A percentile compares a stretch with the other conserved stretches of the same genome.
Conservation (phyloP, 1,139 yeast species). For the Saccharomyces hybrid region DNA sequence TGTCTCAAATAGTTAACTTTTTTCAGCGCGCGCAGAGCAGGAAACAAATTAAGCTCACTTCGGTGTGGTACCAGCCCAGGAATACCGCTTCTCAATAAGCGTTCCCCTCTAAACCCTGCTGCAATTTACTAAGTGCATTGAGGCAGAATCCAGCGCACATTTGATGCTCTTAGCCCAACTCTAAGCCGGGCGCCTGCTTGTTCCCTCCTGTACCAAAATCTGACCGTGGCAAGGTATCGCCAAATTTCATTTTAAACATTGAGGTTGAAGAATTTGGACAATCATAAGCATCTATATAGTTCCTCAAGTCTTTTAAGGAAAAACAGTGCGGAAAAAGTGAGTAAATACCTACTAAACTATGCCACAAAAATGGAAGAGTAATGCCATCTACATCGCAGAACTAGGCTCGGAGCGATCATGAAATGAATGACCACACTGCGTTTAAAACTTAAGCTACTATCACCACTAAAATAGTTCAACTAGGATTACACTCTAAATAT, state of each 20-base stretch:
- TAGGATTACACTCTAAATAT: neutral
- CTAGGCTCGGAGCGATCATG: neutral
- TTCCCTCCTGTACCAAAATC: neutral
- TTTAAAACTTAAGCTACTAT: neutral
- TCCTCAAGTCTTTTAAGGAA: constrained; percentile 5
- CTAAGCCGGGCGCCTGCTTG: neutral
- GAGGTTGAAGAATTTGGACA: neutral
- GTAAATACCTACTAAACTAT: constrained; percentile 3
- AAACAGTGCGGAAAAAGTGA: constrained; percentile 14
- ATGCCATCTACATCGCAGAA: neutral
- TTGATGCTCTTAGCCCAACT: neutral
- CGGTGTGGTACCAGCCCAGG: neutral
- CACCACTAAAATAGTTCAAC: neutral
- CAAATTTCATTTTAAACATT: neutral
- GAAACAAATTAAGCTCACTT: neutral
- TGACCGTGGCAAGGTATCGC: constrained; percentile 1
- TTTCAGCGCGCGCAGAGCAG: neutral
- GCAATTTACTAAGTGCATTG: neutral
- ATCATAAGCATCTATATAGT: neutral
- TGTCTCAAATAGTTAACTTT: too few relatives aligned
- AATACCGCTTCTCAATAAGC: neutral
- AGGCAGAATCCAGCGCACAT: neutral
- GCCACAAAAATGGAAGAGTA: neutral
- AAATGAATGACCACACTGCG: neutral
- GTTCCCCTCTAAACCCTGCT: neutral